Conservation (phyloP, 345 rosid genomes). For the Rubroshorea leprosula region DNA sequence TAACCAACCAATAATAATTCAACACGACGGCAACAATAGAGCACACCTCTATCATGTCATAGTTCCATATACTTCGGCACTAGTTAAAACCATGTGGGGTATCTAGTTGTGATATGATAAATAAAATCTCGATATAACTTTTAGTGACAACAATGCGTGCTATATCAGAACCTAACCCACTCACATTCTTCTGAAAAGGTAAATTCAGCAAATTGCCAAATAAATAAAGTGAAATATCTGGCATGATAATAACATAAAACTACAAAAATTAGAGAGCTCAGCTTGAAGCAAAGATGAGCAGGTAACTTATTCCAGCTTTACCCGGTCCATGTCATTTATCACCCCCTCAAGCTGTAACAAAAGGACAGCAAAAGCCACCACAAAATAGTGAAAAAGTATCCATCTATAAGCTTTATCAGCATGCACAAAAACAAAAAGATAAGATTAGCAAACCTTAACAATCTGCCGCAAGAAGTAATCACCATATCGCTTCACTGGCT, state of each 20-base stretch:
- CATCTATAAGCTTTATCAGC: not conserved
- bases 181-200: too few relatives aligned
- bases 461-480: slow-evolving; percentile 93
- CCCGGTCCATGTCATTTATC: slow-evolving; percentile 73
- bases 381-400: not conserved
- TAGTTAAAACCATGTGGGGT: too few relatives aligned
- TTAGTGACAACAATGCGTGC: too few relatives aligned
- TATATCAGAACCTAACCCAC: too few relatives aligned
- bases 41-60: too few relatives aligned
- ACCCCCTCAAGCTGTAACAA: slow-evolving; percentile 92
- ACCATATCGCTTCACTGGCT: slow-evolving; percentile 64
- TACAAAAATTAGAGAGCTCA: not conserved
- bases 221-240: slow-evolving; percentile 5
- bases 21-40: too few relatives aligned
- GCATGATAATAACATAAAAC: not conserved
- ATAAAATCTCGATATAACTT: too few relatives aligned
- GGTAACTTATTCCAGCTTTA: slow-evolving; percentile 56
- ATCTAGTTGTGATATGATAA: too few relatives aligned
- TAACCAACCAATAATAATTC: too few relatives aligned
- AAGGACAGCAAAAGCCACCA: not conserved
- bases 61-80: too few relatives aligned
- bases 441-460: slow-evolving; percentile 54
- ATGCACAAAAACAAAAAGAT: not conserved
- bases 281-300: not conserved
- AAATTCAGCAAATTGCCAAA: too few relatives aligned